Percentiles rank a stretch among this genome's conserved stretches.
Evolutionary conservation across 192 early-diverging fungal genomes (phyloP).

Genomic region (Podila clonocystis): DNA sequence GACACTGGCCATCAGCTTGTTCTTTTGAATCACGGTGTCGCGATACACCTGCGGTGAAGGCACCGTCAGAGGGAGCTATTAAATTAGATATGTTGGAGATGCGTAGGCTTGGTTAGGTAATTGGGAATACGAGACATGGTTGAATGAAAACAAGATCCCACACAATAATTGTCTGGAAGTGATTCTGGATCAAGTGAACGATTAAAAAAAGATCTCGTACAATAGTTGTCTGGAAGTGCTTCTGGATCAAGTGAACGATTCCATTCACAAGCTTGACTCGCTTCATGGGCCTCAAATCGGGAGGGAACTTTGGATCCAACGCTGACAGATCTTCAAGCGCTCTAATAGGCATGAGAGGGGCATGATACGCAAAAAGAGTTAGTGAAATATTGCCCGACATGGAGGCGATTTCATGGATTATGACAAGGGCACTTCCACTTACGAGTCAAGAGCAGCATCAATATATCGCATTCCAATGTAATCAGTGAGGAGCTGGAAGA

Average conservation of each 20-base stretch:
- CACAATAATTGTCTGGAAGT: conserved; percentile 83
- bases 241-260: conserved; percentile 79
- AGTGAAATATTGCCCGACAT: not conserved
- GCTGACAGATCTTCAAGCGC: conserved; percentile 70
- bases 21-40: conserved; percentile 88
- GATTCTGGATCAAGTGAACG: conserved; percentile 80
- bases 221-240: conserved; percentile 81
- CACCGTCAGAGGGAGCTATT: conserved; percentile 73
- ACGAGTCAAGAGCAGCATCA: conserved; percentile 82
- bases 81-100: not conserved
- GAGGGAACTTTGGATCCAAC: conserved; percentile 69
- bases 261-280: conserved; percentile 74
- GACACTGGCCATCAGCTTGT: conserved; percentile 84
- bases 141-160: not conserved
- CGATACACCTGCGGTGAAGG: conserved; percentile 82
- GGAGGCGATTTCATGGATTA: not conserved
- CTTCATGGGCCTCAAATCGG: conserved; percentile 69
- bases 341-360: conserved; percentile 33
- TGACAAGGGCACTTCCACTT: not conserved
- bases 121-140: not conserved
- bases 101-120: not conserved
- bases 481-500: conserved; percentile 83
- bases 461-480: conserved; percentile 86
- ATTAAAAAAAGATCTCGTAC: conserved; percentile 59
- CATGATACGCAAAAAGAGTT: no score